Evolutionary conservation across 306 rosid genomes (phyloP).

Genomic region (Malus sylvestris): DNA sequence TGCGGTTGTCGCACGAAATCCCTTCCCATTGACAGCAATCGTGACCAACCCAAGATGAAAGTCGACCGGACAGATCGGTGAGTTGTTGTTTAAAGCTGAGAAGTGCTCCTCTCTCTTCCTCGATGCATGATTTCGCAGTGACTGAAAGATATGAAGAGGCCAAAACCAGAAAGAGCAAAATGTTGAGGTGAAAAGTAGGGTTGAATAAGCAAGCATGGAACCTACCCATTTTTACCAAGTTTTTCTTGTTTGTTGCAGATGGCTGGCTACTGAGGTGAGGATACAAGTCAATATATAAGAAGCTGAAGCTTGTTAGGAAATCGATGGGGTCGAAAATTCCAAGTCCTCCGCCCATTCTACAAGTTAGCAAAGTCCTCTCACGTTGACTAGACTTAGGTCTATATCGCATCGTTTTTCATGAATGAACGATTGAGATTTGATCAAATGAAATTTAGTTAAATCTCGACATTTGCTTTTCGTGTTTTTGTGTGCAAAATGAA

Average conservation of each 20-base stretch:
- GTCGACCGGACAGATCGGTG: not conserved
- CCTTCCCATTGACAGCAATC: conserved; percentile 8
- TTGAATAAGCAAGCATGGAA: not conserved
- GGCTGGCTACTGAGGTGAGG: not conserved
- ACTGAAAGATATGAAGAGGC: not conserved
- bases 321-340: not conserved
- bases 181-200: not conserved
- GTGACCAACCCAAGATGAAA: not conserved
- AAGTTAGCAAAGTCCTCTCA: too few relatives aligned
- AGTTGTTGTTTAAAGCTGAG: not conserved
- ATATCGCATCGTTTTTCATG: too few relatives aligned
- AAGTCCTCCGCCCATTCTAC: not conserved
- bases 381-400: too few relatives aligned
- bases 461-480: too few relatives aligned
- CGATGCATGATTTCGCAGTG: not conserved
- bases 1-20: not conserved
- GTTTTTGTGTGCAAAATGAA: too few relatives aligned
- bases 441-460: too few relatives aligned
- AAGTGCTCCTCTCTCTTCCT: not conserved
- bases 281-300: not conserved
- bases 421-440: too few relatives aligned
- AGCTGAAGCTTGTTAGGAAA: too few relatives aligned
- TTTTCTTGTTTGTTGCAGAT: not conserved
- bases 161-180: not conserved
- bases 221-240: not conserved